Base-by-base conservation (phyloP, 1,284 basidiomycete species). In the Chalciporus sp. region DNA sequence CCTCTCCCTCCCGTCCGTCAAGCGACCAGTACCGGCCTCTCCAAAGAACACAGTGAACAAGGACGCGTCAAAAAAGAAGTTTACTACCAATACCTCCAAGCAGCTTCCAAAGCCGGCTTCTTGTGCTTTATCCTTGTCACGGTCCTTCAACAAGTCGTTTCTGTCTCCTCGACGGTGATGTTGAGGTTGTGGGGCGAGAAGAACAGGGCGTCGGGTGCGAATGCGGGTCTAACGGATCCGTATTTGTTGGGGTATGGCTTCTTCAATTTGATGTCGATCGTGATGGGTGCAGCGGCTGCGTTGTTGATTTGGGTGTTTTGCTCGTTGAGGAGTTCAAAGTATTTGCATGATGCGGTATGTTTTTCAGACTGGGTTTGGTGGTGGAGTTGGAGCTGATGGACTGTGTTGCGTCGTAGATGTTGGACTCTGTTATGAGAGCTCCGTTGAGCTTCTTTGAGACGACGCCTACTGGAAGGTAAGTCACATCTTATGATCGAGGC, bases 361-460 rank as follows among this genome's bases (percentile, higher is more conserved):
- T 37, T 7, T 0, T 44, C 14, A 0, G 3, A 5, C 8, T 10
- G 0, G 2, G 43, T 8, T 27, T 65, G 51, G 71, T 75, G 23
- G 37, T 8, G 45, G 7, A 8, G 41, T 10, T 44, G 42, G 14
- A 17, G 46, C 59, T 45, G 27, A 48, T 44, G 47, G 43, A 49
- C 52, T 23, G 14, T 26, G n/a, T 37, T 46, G 23, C 48, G 16
- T 20, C 44, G 26, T 46, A 90, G 88, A 91, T 91, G 88, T 67
- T 92, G 58, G 65, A 83, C 28, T 82, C 92, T 1, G 80, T 97
- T 26, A 85, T 97, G 77, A 82, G 82, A 40, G 88, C 92, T 1
- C 94, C 94, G 0, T 74, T 96, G 64, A 85, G 83, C 59, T 97
- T 94, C 76, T 97, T 96, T 65, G 94, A 95, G 71, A 73, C 83